Evolutionary conservation across 495 filamentous ascomycete species (phyloP).

Genomic region (Penicillium pulvis): DNA sequence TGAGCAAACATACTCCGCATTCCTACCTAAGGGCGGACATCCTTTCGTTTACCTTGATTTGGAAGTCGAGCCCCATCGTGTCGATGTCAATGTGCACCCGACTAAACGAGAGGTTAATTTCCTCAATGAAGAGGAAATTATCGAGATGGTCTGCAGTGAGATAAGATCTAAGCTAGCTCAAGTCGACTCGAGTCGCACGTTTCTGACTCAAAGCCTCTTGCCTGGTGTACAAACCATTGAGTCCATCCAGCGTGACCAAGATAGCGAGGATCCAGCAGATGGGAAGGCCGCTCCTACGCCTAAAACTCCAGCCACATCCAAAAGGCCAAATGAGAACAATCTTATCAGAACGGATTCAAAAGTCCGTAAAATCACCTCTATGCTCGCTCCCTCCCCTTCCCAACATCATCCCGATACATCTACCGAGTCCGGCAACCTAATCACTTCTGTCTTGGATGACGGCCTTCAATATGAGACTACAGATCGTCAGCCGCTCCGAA

Average conservation of each 20-base stretch:
- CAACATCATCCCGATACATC: conserved; percentile 13
- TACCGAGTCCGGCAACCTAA: conserved; percentile 20
- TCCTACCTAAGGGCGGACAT: conserved; percentile 92
- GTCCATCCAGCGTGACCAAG: conserved; percentile 28
- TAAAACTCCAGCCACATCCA: conserved; percentile 46
- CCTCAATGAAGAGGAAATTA: conserved; percentile 95
- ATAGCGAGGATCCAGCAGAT: conserved; percentile 20
- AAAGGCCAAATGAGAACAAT: conserved; percentile 81
- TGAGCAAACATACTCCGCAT: conserved; percentile 87
- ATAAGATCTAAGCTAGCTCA: conserved; percentile 78
- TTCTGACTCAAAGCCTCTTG: conserved; percentile 88
- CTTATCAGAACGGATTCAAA: conserved; percentile 90
- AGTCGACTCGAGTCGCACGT: conserved; percentile 93
- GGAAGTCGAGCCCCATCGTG: conserved; percentile 88
- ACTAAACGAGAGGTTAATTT: conserved; percentile 99
- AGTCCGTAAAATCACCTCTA: conserved; percentile 91
- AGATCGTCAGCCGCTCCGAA: conserved; percentile 66
- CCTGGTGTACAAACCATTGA: conserved; percentile 55
- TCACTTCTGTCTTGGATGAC: conserved; percentile 36
- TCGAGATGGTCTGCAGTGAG: conserved; percentile 81
- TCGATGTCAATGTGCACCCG: conserved; percentile 98
- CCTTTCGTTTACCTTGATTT: conserved; percentile 93
- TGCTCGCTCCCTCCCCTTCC: conserved; percentile 60
- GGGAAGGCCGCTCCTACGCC: conserved; percentile 20
- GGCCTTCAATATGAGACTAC: conserved; percentile 69